phyloP scores from a whole-genome alignment of 345 rosid species.

The Melastoma malabathricum region DNA sequence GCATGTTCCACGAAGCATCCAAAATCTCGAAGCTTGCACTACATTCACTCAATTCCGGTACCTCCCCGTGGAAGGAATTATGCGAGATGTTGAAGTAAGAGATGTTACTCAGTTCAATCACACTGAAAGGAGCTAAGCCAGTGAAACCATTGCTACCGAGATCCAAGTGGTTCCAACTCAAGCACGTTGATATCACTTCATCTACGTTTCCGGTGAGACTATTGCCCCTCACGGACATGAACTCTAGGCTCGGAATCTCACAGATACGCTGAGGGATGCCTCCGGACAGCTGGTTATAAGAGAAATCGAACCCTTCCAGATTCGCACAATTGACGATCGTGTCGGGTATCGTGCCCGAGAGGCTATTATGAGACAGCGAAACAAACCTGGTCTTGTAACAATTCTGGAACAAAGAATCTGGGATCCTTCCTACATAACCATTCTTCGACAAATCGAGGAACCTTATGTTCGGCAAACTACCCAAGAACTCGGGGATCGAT shows the following conservation, averaged over 20 bases:
- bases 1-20: conserved; percentile 64
- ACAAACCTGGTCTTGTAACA: conserved; percentile 74
- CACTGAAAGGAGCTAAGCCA: conserved; percentile 60
- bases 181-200: conserved; percentile 43
- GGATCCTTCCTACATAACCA: conserved; percentile 52
- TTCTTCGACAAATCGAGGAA: conserved; percentile 87
- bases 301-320: conserved; percentile 79
- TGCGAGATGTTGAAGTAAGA: conserved; percentile 55
- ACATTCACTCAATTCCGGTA: conserved; percentile 43
- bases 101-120: conserved; percentile 43
- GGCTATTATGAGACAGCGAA: conserved; percentile 54
- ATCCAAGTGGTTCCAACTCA: conserved; percentile 47
- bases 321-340: conserved; percentile 53
- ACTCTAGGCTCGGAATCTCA: conserved; percentile 41
- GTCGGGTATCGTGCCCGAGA: conserved; percentile 60
- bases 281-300: conserved; percentile 59
- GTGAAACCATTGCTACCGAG: conserved; percentile 56
- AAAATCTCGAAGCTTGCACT: conserved; percentile 42
- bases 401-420: conserved; percentile 46
- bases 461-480: conserved; percentile 64
- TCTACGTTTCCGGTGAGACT: conserved; percentile 46
- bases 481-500: conserved; percentile 74
- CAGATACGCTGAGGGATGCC: conserved; percentile 53
- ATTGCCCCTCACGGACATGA: conserved; percentile 55
- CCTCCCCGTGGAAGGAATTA: conserved; percentile 55